Percentiles rank a stretch among this genome's conserved stretches.
These are phyloP conservation scores for Nakazawaea holstii DNA, from an alignment of 805 yeast species.

Conservation along the genomic window DNA sequence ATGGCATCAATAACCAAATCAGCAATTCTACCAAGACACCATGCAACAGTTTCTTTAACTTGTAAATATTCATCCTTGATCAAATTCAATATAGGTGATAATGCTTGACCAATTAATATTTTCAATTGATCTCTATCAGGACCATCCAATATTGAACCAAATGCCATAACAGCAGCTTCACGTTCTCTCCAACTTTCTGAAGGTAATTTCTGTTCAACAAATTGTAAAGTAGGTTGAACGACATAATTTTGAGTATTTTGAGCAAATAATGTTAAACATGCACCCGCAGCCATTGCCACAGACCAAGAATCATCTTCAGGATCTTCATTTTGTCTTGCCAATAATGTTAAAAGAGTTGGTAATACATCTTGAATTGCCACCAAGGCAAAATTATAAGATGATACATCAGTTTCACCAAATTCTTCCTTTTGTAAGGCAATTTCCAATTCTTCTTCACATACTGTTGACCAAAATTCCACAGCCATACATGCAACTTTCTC, in stretches of 20 bases:
- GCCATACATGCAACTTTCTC: conserved; percentile 96
- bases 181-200: conserved; percentile 73
- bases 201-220: conserved; percentile 71
- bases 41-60: conserved; percentile 94
- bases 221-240: conserved; percentile 76
- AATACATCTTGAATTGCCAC: conserved; percentile 80
- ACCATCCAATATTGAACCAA: conserved; percentile 94
- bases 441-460: conserved; percentile 95
- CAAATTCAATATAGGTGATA: conserved; percentile 68
- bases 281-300: conserved; percentile 98
- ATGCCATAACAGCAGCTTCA: conserved; percentile 99
- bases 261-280: conserved; percentile 91
- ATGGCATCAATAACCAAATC: conserved; percentile 79
- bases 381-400: conserved; percentile 75
- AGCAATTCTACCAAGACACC: conserved; percentile 97
- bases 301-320: conserved; percentile 97
- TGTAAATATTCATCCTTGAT: conserved; percentile 74
- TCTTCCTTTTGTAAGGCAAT: conserved; percentile 66
- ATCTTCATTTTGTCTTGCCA: conserved; percentile 88
- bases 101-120: conserved; percentile 71
- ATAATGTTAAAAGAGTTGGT: conserved; percentile 75
- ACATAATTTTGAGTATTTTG: conserved; percentile 84
- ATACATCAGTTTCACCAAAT: conserved; percentile 45
- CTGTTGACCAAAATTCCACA: conserved; percentile 98
- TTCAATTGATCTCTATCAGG: conserved; percentile 73